Conservation (phyloP, 2,329 filamentous ascomycete species). For the Sarocladium kiliense region DNA sequence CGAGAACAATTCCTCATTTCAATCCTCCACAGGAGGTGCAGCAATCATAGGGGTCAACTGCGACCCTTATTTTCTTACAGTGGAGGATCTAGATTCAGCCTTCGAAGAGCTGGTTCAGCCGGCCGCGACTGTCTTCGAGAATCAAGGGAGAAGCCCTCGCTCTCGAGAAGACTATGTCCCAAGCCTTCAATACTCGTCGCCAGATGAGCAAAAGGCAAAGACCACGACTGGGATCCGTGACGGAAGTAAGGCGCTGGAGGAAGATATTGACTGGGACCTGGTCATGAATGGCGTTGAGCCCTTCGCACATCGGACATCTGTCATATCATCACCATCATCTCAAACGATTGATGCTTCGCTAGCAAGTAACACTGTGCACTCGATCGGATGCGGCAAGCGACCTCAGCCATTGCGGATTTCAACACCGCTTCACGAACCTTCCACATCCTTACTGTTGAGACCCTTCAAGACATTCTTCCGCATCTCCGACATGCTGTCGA, state of each 20-base stretch:
- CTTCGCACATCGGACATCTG: not conserved
- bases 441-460: slow-evolving; percentile 8
- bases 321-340: not conserved
- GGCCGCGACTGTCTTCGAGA: slow-evolving; percentile 27
- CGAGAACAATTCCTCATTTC: not conserved
- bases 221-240: not conserved
- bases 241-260: slow-evolving; percentile 20
- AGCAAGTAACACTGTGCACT: not conserved
- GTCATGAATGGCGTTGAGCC: not conserved
- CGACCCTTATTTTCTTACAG: not conserved
- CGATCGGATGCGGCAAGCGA: not conserved
- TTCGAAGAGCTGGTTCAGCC: slow-evolving; percentile 9
- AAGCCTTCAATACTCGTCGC: slow-evolving; percentile 29
- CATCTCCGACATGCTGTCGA: slow-evolving; percentile 52
- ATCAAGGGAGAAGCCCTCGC: slow-evolving; percentile 26
- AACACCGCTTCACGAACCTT: not conserved
- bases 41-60: not conserved
- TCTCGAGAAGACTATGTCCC: slow-evolving; percentile 30
- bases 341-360: not conserved
- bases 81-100: not conserved
- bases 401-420: not conserved
- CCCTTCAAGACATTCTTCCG: slow-evolving; percentile 52
- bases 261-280: slow-evolving; percentile 36
- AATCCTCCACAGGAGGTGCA: not conserved
- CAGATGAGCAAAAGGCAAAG: slow-evolving; percentile 3